Base-by-base conservation (phyloP, 345 rosid genomes). In the Corchorus olitorius region DNA sequence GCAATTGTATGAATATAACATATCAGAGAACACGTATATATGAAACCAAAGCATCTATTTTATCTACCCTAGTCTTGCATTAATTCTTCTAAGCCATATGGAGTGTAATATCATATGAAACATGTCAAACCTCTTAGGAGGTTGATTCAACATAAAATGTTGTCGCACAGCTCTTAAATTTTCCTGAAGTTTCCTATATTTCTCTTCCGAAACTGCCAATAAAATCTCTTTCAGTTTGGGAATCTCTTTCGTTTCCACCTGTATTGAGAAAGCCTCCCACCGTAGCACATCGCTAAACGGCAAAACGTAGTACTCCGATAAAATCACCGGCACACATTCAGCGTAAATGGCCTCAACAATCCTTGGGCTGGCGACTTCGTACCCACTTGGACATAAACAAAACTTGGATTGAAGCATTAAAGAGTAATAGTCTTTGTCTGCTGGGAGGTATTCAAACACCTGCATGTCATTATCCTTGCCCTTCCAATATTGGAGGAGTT, bases 351-450 rank as follows among this genome's bases (percentile, higher is more conserved):
- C 87, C 86, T 95, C 99, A 8, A 84, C 94, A 33, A 93, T 80
- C 78, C 98, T 84, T 35, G 99, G 99, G 77, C 99, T 95, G 43
- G 99, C 98, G 34, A 95, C 99, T 63, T 95, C 99, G 4, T 89
- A 75, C 9, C 98, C 99, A 49, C 99, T 95, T 4, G 99, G 99
- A 77, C 99, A 95, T 54, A 95, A 79, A 74, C 99, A 95, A 67
- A 83, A 95, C 84, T 86, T 90, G 13, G 99, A 95, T 15, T 83
- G 81, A 63, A 88, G 86, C 98, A 95, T 88, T 62, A 85, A 84
- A 5, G 92, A 80, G 77, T 86, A 82, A 77, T 87, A 93, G 89
- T 88, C 88, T 52, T 79, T 77, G 80, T 81, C 76, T 71, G 87
- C 80, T 16, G 97, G 97, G 49, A 93, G 94, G 87, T 93, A 93